Percentiles rank a stretch among this genome's conserved stretches.
Conservation (phyloP, 495 filamentous ascomycete genomes). For the Penicillium turbatum region DNA sequence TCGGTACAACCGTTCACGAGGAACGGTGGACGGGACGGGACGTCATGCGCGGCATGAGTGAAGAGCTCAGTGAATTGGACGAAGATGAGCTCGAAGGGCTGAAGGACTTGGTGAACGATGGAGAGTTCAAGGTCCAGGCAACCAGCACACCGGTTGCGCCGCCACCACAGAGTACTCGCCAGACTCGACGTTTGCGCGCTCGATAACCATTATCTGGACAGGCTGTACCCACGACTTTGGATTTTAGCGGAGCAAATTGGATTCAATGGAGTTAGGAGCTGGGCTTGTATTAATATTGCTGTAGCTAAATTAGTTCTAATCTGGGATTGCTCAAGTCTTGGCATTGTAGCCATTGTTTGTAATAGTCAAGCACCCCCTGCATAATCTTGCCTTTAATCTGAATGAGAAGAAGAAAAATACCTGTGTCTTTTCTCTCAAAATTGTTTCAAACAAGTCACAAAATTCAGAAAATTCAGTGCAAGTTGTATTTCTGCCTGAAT, state of each 20-base stretch:
- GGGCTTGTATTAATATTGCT: not conserved
- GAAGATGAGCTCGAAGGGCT: constrained; percentile 64
- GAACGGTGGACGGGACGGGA: constrained; percentile 76
- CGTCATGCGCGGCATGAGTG: constrained; percentile 71
- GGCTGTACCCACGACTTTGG: constrained; percentile 14
- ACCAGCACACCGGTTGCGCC: constrained; percentile 9
- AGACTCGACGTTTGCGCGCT: constrained; percentile 40
- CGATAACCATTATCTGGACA: constrained; percentile 19
- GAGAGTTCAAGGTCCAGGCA: constrained; percentile 20
- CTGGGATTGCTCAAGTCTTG: not conserved
- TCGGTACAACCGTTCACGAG: constrained; percentile 70
- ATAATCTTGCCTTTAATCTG: not conserved
- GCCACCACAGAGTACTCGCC: constrained; percentile 29
- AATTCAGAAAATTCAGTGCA: not conserved
- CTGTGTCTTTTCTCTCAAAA: not conserved
- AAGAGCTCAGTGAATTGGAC: constrained; percentile 83
- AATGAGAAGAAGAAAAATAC: not conserved
- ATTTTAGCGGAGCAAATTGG: not conserved
- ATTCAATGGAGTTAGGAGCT: not conserved
- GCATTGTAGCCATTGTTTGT: constrained; percentile 3
- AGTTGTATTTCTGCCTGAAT: constrained; percentile 6
- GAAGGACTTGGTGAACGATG: constrained; percentile 54
- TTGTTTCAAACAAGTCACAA: not conserved
- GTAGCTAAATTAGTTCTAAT: not conserved
- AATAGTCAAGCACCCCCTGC: not conserved